Conservation (phyloP, 768 basidiomycete genomes). For the Phylloporus rhodoxanthus region DNA sequence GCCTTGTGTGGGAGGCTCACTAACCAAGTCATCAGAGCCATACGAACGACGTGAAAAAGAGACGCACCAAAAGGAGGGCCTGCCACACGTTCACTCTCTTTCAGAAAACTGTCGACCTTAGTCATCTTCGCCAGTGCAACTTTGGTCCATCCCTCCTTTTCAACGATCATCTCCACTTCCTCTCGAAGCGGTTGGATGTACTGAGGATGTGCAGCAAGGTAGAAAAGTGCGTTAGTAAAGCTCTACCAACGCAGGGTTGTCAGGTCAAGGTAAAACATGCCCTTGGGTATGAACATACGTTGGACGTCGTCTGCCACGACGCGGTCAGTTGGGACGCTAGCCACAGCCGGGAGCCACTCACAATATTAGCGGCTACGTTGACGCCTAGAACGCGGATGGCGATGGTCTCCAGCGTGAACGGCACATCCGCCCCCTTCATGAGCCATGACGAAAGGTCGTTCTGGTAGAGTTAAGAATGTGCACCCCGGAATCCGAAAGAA, state of each 20-base stretch:
- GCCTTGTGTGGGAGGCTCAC: neutral
- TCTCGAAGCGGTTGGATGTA: neutral
- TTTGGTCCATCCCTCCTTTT: too few relatives aligned
- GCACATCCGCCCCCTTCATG: conserved; percentile 20
- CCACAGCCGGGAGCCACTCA: neutral
- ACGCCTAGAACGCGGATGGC: conserved; percentile 7
- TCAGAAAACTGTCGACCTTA: neutral
- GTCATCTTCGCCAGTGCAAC: neutral
- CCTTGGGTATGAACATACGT: neutral
- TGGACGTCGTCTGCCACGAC: neutral
- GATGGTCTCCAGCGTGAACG: conserved; percentile 12
- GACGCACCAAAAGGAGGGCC: neutral
- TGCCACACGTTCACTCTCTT: neutral
- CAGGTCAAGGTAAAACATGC: neutral
- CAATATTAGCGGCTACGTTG: conserved; percentile 24
- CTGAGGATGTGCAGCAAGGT: neutral
- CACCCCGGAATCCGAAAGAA: neutral
- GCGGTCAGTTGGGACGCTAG: neutral
- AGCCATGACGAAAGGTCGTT: conserved; percentile 33
- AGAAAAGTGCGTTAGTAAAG: too few relatives aligned
- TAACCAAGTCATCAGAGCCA: neutral
- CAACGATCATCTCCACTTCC: too few relatives aligned
- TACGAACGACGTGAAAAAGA: neutral
- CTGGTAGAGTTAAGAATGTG: conserved; percentile 8
- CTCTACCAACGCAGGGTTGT: too few relatives aligned